Evolutionary conservation across 2,329 filamentous ascomycete genomes (phyloP).

Genomic region (Aspergillus sp.): DNA sequence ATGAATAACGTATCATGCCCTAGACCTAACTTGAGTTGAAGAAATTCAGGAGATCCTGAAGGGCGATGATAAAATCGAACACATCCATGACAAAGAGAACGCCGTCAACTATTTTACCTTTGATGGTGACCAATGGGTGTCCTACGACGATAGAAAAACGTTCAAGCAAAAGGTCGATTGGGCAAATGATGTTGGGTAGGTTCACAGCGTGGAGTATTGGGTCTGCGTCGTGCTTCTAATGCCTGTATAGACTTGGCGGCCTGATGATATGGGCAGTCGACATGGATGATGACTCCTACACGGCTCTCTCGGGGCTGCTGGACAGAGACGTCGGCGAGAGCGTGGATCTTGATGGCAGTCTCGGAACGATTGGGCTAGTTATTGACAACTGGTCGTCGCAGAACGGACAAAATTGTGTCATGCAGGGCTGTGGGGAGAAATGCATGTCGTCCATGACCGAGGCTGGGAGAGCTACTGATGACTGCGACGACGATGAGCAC

Average conservation of each 20-base stretch:
- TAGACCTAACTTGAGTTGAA: too few relatives aligned
- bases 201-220: too few relatives aligned
- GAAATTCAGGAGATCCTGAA: too few relatives aligned
- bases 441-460: not conserved
- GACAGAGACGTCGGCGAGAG: too few relatives aligned
- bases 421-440: not conserved
- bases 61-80: too few relatives aligned
- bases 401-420: constrained; percentile 4
- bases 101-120: not conserved
- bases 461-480: constrained; percentile 1
- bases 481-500: not conserved
- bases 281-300: not conserved
- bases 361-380: too few relatives aligned
- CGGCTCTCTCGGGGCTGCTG: too few relatives aligned
- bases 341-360: too few relatives aligned
- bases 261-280: constrained; percentile 8
- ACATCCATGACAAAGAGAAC: not conserved
- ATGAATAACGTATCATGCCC: too few relatives aligned
- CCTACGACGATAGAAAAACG: constrained; percentile 3
- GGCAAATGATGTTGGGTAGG: too few relatives aligned
- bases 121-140: constrained; percentile 4
- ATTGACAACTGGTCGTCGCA: not conserved
- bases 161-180: not conserved
- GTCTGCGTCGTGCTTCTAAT: not conserved
- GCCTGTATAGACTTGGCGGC: not conserved